Percentiles rank a stretch among this genome's conserved stretches.
phyloP scores from a whole-genome alignment of 75 land plant species.

The Picea glauca region DNA sequence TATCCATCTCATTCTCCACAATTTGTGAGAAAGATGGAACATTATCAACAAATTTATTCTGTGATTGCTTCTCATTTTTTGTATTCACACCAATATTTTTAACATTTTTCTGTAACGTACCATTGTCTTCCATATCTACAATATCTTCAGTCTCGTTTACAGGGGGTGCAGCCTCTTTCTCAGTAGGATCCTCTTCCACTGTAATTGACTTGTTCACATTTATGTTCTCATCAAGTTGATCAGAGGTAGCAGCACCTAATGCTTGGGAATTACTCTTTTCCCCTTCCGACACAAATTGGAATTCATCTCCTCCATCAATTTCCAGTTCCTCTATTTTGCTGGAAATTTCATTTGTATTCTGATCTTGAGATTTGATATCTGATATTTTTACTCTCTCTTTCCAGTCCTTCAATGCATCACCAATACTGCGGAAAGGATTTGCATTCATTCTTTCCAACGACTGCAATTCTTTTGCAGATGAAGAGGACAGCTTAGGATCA shows the following conservation, averaged over 20 bases:
- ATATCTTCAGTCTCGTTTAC: constrained; percentile 4
- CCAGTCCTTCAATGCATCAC: constrained; percentile 92
- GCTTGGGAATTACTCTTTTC: constrained; percentile 78
- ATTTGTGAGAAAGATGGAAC: background rate
- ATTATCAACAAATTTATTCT: background rate
- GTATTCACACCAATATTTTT: background rate
- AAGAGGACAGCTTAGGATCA: constrained; percentile 18
- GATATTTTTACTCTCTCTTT: constrained; percentile 74
- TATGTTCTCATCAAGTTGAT: constrained; percentile 48
- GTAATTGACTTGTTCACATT: constrained; percentile 12
- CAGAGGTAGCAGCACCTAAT: constrained; percentile 81
- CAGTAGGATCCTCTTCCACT: constrained; percentile 11
- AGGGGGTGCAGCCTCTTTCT: constrained; percentile 17
- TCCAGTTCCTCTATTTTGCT: constrained; percentile 25
- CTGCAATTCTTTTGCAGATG: constrained; percentile 14
- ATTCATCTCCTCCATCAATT: constrained; percentile 62
- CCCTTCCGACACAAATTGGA: constrained; percentile 59
- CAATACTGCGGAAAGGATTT: constrained; percentile 82
- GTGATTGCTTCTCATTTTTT: constrained; percentile 1
- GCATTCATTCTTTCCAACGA: constrained; percentile 35
- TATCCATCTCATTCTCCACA: constrained; percentile 3
- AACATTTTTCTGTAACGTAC: constrained; percentile 1
- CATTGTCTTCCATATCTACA: constrained; percentile 10
- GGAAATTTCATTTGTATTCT: constrained; percentile 13
- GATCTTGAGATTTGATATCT: constrained; percentile 28